These are phyloP conservation scores for Zea luxurians DNA, from an alignment of 176 grass and related monocot species.

Conservation along the genomic window DNA sequence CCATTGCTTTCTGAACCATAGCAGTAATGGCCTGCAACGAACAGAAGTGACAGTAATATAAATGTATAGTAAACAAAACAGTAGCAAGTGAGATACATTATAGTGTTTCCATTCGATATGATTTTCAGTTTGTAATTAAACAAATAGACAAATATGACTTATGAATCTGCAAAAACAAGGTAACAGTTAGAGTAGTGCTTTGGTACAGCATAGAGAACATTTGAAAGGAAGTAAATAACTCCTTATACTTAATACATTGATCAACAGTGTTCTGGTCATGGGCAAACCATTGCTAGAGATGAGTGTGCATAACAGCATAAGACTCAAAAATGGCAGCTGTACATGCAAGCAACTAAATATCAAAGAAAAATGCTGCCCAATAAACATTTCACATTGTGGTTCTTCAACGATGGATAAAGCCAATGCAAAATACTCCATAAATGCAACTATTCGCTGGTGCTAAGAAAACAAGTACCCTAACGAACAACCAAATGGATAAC, in stretches of 20 bases:
- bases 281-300: neutral
- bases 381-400: constrained; percentile 2
- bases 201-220: neutral
- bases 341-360: neutral
- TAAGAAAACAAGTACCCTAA: neutral
- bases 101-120: neutral
- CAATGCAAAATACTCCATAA: constrained; percentile 2
- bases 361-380: neutral
- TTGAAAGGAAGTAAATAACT: neutral
- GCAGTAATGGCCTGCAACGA: constrained; percentile 74
- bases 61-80: neutral
- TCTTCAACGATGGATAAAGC: neutral
- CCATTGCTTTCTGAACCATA: constrained; percentile 94
- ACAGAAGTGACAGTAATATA: neutral
- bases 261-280: neutral
- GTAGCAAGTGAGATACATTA: neutral
- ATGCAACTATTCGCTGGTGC: neutral
- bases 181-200: neutral
- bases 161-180: neutral
- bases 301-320: neutral
- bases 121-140: neutral
- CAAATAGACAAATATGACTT: neutral
- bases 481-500: neutral
- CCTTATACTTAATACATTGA: neutral
- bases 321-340: neutral